These are phyloP conservation scores for Neckera pumila DNA, from an alignment of 225 moss, liverwort and hornwort genomes.

Conservation along the genomic window DNA sequence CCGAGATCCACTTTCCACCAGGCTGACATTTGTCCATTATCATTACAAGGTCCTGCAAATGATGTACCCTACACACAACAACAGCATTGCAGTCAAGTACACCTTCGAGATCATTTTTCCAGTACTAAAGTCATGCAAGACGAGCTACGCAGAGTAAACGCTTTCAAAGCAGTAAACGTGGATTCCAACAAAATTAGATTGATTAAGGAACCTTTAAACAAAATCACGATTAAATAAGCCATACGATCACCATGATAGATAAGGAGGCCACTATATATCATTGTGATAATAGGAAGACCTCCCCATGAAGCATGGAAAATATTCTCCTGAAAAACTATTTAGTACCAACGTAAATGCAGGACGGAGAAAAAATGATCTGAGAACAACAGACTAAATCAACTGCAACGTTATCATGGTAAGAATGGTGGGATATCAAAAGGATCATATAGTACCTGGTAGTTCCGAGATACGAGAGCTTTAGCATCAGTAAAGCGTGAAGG, in stretches of 20 bases:
- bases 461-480: slow-evolving; percentile 87
- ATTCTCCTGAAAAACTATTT: neutral
- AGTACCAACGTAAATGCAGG: neutral
- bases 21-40: slow-evolving; percentile 53
- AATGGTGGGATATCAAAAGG: neutral
- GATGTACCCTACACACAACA: slow-evolving; percentile 57
- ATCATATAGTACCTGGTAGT: slow-evolving; percentile 57
- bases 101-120: neutral
- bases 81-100: neutral
- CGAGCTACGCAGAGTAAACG: neutral
- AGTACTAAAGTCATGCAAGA: neutral
- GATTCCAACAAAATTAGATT: neutral
- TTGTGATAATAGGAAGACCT: neutral
- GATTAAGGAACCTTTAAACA: neutral
- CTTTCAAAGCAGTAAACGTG: neutral
- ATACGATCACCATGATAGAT: neutral
- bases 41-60: slow-evolving; percentile 78
- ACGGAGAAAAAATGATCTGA: neutral
- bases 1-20: slow-evolving; percentile 99
- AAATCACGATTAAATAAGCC: neutral
- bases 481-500: slow-evolving; percentile 76
- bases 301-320: neutral
- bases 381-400: neutral
- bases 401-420: neutral
- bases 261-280: neutral